phyloP scores from a whole-genome alignment of 306 rosid genomes.

The Myrica gale region DNA sequence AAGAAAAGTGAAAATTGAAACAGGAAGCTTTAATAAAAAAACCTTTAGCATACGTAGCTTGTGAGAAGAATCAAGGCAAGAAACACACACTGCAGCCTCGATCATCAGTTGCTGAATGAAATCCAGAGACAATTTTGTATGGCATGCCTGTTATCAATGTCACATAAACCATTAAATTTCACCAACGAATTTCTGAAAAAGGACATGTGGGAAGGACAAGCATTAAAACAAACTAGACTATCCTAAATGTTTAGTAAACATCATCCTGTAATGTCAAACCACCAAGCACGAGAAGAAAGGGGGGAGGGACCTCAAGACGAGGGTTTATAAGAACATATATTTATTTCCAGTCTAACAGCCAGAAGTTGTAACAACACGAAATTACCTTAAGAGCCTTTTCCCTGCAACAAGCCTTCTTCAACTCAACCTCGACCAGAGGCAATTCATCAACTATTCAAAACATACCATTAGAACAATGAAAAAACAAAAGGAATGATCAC shows the following conservation, averaged over 20 bases:
- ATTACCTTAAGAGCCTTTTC: slow-evolving; percentile 63
- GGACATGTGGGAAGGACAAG: slow-evolving; percentile 18
- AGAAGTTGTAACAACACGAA: slow-evolving; percentile 2
- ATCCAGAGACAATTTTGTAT: slow-evolving; percentile 54
- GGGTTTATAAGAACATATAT: too few relatives aligned
- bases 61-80: slow-evolving; percentile 22
- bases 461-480: slow-evolving; percentile 24
- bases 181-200: slow-evolving; percentile 25
- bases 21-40: slow-evolving; percentile 22
- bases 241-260: slow-evolving; percentile 1
- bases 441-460: slow-evolving; percentile 76
- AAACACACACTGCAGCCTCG: slow-evolving; percentile 60
- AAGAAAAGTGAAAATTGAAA: slow-evolving; percentile 12
- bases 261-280: slow-evolving; percentile 13
- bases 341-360: not conserved
- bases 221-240: slow-evolving; percentile 19
- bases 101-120: slow-evolving; percentile 59
- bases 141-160: slow-evolving; percentile 55
- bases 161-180: slow-evolving; percentile 12
- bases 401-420: slow-evolving; percentile 80
- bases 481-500: slow-evolving; percentile 23
- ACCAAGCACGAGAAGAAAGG: not conserved
- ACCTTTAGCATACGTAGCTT: slow-evolving; percentile 11
- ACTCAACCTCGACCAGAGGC: slow-evolving; percentile 70
- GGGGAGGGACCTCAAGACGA: not conserved